These are phyloP conservation scores for Schizosaccharomyces versatilis DNA, from an alignment of 1,139 yeast species.

Conservation along the genomic window DNA sequence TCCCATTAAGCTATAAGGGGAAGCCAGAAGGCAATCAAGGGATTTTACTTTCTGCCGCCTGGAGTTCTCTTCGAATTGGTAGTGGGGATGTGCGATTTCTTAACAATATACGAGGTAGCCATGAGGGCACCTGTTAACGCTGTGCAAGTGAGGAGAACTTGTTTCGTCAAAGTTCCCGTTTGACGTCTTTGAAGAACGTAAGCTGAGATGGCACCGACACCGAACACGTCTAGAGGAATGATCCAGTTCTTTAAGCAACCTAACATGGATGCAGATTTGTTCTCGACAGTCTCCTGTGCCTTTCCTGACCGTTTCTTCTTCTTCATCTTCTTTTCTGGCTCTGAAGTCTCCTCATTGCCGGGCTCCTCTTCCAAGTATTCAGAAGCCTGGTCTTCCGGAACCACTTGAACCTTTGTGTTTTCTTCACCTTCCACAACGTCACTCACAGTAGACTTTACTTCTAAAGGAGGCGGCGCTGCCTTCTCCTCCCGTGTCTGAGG, in stretches of 20 bases:
- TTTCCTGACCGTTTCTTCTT: background rate
- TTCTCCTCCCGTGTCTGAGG: background rate
- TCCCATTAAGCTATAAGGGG: too few species aligned
- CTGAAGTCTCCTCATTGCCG: background rate
- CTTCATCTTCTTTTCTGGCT: background rate
- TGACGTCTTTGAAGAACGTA: background rate
- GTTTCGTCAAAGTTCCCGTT: background rate
- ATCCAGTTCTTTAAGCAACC: background rate
- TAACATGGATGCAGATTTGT: background rate
- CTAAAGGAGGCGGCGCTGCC: background rate
- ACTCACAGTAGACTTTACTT: background rate
- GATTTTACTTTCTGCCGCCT: too few species aligned
- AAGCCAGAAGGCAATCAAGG: too few species aligned
- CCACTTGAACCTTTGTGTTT: background rate
- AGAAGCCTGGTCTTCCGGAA: background rate
- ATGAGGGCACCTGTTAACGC: background rate
- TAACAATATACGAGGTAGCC: background rate
- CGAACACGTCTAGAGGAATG: background rate
- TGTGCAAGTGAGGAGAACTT: background rate
- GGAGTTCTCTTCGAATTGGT: too few species aligned
- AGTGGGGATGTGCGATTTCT: background rate
- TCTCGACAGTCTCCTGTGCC: background rate
- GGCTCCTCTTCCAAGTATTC: background rate
- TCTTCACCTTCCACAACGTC: background rate
- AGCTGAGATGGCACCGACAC: background rate